Evolutionary conservation across 371 early-diverging fungal species (phyloP).

Genomic region (Dentiscutata heterogama): DNA sequence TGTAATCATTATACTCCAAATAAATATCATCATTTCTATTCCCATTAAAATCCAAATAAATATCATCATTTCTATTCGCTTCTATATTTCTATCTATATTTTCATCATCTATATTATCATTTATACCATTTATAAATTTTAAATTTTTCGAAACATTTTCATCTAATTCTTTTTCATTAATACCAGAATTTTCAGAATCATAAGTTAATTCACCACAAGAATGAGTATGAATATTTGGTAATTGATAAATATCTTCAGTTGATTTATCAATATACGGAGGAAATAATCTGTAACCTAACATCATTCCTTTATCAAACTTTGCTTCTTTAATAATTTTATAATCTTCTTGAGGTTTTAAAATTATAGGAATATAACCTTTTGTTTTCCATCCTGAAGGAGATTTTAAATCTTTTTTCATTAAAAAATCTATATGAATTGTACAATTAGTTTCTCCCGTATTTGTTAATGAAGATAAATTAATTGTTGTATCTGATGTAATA

Average conservation of each 20-base stretch:
- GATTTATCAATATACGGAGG: neutral
- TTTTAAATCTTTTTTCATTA: neutral
- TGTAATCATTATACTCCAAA: neutral
- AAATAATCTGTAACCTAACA: slow-evolving; percentile 17
- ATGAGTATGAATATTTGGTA: neutral
- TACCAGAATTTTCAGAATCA: too few relatives aligned
- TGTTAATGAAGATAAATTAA: neutral
- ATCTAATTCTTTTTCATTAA: too few relatives aligned
- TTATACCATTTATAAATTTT: neutral
- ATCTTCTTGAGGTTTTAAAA: neutral
- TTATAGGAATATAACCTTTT: slow-evolving; percentile 30
- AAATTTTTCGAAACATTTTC: too few relatives aligned
- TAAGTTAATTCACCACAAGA: neutral
- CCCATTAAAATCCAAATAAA: neutral
- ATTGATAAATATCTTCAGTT: slow-evolving; percentile 1
- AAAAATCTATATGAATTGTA: neutral
- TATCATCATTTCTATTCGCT: neutral
- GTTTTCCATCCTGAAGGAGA: slow-evolving; percentile 17
- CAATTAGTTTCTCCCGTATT: slow-evolving; percentile 7
- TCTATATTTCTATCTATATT: neutral
- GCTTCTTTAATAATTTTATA: slow-evolving; percentile 6
- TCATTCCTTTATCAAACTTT: slow-evolving; percentile 10
- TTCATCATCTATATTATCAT: neutral
- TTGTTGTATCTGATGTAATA: neutral
- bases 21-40: neutral